A percentile compares a stretch with the other conserved stretches of the same genome.
Evolutionary conservation across 371 early-diverging fungal species (phyloP).

Genomic region (Capillidium rhysosporum): DNA sequence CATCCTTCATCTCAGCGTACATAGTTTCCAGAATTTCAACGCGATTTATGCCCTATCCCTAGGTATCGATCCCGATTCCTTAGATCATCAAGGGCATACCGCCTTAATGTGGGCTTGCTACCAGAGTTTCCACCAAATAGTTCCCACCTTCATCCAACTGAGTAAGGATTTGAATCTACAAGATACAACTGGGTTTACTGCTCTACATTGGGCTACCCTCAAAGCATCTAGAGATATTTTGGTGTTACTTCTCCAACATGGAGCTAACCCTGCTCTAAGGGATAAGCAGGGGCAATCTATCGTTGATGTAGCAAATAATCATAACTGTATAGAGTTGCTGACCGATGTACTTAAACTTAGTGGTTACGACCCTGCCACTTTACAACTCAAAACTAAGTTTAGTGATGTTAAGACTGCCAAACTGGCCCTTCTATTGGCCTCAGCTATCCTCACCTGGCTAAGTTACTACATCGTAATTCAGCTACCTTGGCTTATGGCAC

Average conservation of each 20-base stretch:
- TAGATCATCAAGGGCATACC: constrained; percentile 62
- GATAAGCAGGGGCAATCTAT: constrained; percentile 64
- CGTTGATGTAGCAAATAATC: constrained; percentile 21
- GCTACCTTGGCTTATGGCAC: background rate
- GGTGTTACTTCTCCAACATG: constrained; percentile 26
- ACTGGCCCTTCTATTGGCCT: constrained; percentile 37
- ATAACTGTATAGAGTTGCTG: constrained; percentile 14
- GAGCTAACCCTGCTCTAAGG: constrained; percentile 36
- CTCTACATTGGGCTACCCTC: constrained; percentile 44
- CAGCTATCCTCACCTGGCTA: constrained; percentile 22
- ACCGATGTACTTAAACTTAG: constrained; percentile 49
- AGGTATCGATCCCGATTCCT: constrained; percentile 41
- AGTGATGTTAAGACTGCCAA: background rate
- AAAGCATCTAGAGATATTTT: constrained; percentile 40
- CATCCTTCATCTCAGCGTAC: constrained; percentile 78
- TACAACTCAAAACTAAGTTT: constrained; percentile 9
- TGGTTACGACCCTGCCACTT: constrained; percentile 18
- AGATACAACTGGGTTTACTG: constrained; percentile 49
- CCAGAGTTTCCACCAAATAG: constrained; percentile 48
- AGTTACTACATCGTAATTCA: background rate
- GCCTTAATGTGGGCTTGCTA: constrained; percentile 91
- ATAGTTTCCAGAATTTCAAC: constrained; percentile 57
- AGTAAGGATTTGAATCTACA: constrained; percentile 41
- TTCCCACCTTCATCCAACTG: constrained; percentile 40
- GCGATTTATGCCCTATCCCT: constrained; percentile 43